Base-by-base conservation (phyloP, 768 basidiomycete species). In the Trametes cingulata region DNA sequence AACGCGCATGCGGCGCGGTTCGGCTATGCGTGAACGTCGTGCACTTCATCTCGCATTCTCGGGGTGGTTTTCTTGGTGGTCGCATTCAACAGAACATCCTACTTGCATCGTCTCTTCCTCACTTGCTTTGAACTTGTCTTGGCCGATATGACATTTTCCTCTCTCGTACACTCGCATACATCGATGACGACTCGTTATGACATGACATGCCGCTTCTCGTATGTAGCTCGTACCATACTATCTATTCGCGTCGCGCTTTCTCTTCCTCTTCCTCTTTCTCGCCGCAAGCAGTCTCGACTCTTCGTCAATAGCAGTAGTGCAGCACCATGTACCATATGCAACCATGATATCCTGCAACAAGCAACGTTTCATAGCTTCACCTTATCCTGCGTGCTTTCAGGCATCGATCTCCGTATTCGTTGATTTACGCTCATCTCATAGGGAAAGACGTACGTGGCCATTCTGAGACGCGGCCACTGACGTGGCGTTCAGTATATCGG, bases 291-390 rank as follows among this genome's bases (percentile, higher is more conserved):
- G 13, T 24, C 33, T 24, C 29, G 42, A 17, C 29, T 54, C 19
- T 19, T 37, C 36, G 9, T 22, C 45, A 20, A 20, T 22, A 37
- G 15, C 22, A 35, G 37, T 58, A 57, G 48, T 43, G 49, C 56
- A 29, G 8, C 27, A 41, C 37, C 49, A 58, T 50, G 48, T 58
- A 58, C 56, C 39, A 51, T 58, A 58, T 58, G 56, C 56, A 58
- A 24, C 17, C 36, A 58, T 58, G 56, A 58, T 43, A 58, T 43
- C 40, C 39, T 25, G 46, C 46, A 48, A 35, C 48, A 49, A 33
- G 48, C 48, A 49, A 51, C 15, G 35, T 20, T 41, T 22, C 33
- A 12, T 8, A 35, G 19, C n/a, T 49, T 7, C 17, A 19, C 2
- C 10, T 17, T 17, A n/a, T 24, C 10, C 6, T 33, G 29, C 41